Percentiles rank a stretch among this genome's conserved stretches.
These are phyloP conservation scores for Sporothrix protearum DNA, from an alignment of 2,329 filamentous ascomycete genomes.

Conservation along the genomic window DNA sequence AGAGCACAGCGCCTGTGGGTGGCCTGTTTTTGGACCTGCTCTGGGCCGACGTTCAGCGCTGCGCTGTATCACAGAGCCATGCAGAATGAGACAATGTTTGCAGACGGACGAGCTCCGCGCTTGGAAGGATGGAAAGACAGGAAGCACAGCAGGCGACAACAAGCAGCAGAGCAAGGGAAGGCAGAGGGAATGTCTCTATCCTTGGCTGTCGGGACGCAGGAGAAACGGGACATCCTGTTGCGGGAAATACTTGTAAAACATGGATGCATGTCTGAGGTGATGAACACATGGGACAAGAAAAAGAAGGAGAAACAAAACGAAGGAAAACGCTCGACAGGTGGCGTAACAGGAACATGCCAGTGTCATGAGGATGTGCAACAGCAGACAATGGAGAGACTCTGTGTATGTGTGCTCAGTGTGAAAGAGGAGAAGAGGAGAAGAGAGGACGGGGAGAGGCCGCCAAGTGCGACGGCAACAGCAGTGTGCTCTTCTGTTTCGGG, in stretches of 20 bases:
- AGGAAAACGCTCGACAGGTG: neutral
- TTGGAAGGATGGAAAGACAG: neutral
- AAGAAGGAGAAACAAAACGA: neutral
- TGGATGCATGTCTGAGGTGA: neutral
- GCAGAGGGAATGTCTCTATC: neutral
- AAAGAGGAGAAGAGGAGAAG: neutral
- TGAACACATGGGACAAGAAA: neutral
- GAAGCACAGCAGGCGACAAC: neutral
- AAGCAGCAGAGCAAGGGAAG: neutral
- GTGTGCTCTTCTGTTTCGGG: slow-evolving; percentile 3
- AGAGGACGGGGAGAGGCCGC: neutral
- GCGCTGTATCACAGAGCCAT: neutral
- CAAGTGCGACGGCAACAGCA: neutral
- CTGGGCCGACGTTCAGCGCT: neutral
- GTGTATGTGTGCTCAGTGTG: too few relatives aligned
- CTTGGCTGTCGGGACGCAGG: neutral
- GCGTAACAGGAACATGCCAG: neutral
- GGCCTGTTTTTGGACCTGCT: neutral
- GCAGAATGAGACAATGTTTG: neutral
- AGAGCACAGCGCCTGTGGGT: neutral
- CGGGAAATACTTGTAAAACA: neutral
- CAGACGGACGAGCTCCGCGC: neutral
- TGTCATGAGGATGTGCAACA: neutral
- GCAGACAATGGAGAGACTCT: slow-evolving; percentile 1
- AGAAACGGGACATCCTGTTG: neutral